Conservation (phyloP, 2,329 filamentous ascomycete genomes). For the Talaromyces sp. region DNA sequence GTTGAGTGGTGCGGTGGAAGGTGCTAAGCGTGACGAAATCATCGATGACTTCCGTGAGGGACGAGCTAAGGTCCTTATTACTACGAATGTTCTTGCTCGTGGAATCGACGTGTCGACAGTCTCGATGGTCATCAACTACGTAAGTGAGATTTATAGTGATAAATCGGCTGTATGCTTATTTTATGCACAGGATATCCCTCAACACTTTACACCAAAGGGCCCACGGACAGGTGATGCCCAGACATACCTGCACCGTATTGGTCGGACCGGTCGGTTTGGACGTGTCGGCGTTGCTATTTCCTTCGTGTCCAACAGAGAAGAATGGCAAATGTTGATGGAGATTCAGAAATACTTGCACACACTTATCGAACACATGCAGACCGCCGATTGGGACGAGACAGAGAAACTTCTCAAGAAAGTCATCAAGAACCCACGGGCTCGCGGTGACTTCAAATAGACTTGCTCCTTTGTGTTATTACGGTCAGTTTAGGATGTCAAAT, state of each 20-base stretch:
- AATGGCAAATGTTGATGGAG: conserved; percentile 70
- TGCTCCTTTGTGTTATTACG: neutral
- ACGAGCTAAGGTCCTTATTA: conserved; percentile 90
- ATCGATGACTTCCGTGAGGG: conserved; percentile 83
- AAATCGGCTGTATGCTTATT: conserved; percentile 9
- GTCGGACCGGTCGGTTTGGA: conserved; percentile 92
- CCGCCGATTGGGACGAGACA: conserved; percentile 83
- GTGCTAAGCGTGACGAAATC: conserved; percentile 71
- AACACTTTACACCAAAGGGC: conserved; percentile 50
- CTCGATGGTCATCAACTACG: conserved; percentile 97
- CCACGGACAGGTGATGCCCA: conserved; percentile 72
- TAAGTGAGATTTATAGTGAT: conserved; percentile 26
- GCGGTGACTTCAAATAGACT: conserved; percentile 25
- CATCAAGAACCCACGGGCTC: conserved; percentile 55
- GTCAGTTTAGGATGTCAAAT: neutral
- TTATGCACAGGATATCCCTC: conserved; percentile 56
- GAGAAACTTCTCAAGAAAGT: conserved; percentile 76
- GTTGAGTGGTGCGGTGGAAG: conserved; percentile 82
- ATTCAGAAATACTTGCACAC: conserved; percentile 78
- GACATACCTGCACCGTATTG: conserved; percentile 96
- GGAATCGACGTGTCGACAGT: conserved; percentile 91
- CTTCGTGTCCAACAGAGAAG: conserved; percentile 81
- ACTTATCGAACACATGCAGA: conserved; percentile 72
- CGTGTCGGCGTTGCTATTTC: conserved; percentile 94
- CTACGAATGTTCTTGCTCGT: conserved; percentile 91